A percentile compares a stretch with the other conserved stretches of the same genome.
These are phyloP conservation scores for Chaetomiaceae sp. DNA, from an alignment of 2,329 filamentous ascomycete genomes.

Conservation along the genomic window DNA sequence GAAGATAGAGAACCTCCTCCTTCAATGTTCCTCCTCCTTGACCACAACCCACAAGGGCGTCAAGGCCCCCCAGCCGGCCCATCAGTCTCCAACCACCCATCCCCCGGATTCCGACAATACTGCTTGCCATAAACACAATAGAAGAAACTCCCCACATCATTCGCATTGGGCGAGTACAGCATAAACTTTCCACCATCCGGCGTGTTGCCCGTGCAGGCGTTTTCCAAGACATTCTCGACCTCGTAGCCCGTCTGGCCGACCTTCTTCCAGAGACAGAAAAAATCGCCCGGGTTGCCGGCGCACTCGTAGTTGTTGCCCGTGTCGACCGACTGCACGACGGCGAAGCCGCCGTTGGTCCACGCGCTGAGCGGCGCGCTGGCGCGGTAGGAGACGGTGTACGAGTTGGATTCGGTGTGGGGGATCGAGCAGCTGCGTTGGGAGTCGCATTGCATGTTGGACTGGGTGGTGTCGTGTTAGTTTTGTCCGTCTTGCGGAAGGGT, in stretches of 20 bases:
- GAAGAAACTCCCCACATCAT: not conserved
- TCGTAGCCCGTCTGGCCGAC: slow-evolving; percentile 12
- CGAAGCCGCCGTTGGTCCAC: slow-evolving; percentile 7
- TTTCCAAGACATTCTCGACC: not conserved
- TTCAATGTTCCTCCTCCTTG: too few species aligned
- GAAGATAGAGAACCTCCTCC: too few species aligned
- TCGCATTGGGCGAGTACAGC: slow-evolving; percentile 4
- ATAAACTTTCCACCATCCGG: not conserved
- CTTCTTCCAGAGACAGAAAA: slow-evolving; percentile 7
- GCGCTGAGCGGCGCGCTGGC: not conserved
- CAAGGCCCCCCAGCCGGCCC: too few species aligned
- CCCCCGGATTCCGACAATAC: not conserved
- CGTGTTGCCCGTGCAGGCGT: not conserved
- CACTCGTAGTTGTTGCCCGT: slow-evolving; percentile 7
- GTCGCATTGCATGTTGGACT: not conserved
- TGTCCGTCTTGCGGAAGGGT: too few species aligned
- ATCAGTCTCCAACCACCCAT: too few species aligned
- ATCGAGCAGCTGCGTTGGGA: not conserved
- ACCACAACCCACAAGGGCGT: too few species aligned
- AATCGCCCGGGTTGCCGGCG: not conserved
- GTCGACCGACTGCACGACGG: slow-evolving; percentile 9
- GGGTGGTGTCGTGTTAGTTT: not conserved
- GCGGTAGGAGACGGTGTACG: not conserved
- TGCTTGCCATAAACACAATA: not conserved
- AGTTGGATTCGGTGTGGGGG: not conserved